Conservation (phyloP, 2,329 filamentous ascomycete genomes). For the Coleophoma crateriformis region DNA sequence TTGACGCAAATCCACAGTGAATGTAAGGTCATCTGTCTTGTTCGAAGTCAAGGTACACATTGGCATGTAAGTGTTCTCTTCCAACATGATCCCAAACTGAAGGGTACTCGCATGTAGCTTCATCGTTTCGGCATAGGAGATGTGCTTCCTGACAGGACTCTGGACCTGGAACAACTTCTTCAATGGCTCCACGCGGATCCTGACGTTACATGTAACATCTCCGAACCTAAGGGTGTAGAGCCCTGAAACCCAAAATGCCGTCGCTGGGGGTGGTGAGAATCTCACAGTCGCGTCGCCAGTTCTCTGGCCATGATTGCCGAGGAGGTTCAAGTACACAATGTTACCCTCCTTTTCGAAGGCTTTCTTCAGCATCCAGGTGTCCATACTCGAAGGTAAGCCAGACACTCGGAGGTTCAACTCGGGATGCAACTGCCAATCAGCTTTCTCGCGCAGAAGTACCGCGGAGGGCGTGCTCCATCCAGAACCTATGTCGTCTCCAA, state of each 20-base stretch:
- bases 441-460: background rate
- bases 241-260: slow-evolving; percentile 41
- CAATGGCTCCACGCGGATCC: background rate
- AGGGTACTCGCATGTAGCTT: slow-evolving; percentile 39
- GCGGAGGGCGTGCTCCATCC: background rate
- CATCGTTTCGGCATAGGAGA: slow-evolving; percentile 30
- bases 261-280: slow-evolving; percentile 51
- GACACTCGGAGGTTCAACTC: slow-evolving; percentile 4
- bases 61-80: slow-evolving; percentile 49
- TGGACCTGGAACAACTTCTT: slow-evolving; percentile 11
- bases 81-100: slow-evolving; percentile 56
- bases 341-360: slow-evolving; percentile 46
- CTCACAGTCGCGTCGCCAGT: slow-evolving; percentile 40
- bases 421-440: slow-evolving; percentile 28
- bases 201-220: slow-evolving; percentile 11
- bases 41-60: slow-evolving; percentile 40
- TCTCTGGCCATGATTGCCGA: slow-evolving; percentile 32
- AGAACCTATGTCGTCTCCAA: background rate
- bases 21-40: slow-evolving; percentile 18
- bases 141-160: slow-evolving; percentile 25
- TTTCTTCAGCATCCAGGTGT: slow-evolving; percentile 38
- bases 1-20: slow-evolving; percentile 33
- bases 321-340: slow-evolving; percentile 52
- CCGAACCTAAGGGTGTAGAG: slow-evolving; percentile 20
- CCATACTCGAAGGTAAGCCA: slow-evolving; percentile 28